These are phyloP conservation scores for Marsdenia floribunda DNA, from an alignment of 257 asterid genomes.

Conservation along the genomic window DNA sequence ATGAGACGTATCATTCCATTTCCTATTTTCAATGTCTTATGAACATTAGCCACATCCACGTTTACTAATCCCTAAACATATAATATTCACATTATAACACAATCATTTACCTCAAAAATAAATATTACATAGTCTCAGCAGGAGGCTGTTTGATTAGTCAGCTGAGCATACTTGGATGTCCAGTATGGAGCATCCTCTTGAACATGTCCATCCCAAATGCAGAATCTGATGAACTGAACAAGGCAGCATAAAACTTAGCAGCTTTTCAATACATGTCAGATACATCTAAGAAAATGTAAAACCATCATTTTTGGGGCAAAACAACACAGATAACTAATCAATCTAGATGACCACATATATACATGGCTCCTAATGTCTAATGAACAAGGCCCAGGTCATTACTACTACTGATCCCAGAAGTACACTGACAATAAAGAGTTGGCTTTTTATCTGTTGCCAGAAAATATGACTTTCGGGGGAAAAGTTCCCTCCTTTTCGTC, in stretches of 20 bases:
- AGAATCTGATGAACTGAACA: slow-evolving; percentile 90
- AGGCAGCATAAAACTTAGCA: slow-evolving; percentile 58
- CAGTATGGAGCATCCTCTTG: slow-evolving; percentile 96
- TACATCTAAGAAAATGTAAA: slow-evolving; percentile 14
- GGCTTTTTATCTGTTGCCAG: neutral
- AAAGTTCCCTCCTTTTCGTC: neutral
- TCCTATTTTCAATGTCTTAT: slow-evolving; percentile 10
- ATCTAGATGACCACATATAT: neutral
- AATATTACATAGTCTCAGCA: slow-evolving; percentile 19
- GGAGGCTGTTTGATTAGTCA: slow-evolving; percentile 32
- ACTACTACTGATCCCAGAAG: neutral
- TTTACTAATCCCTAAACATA: slow-evolving; percentile 18
- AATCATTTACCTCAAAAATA: slow-evolving; percentile 22
- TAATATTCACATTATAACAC: slow-evolving; percentile 28
- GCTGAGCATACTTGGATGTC: slow-evolving; percentile 90
- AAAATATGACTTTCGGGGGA: neutral
- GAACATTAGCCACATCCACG: slow-evolving; percentile 19
- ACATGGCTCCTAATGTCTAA: neutral
- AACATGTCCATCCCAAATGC: slow-evolving; percentile 96
- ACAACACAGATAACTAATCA: neutral
- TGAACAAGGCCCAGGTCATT: neutral
- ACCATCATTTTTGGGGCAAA: neutral
- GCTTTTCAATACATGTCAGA: slow-evolving; percentile 38
- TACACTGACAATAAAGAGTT: neutral
- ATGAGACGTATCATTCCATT: slow-evolving; percentile 18